Base-by-base conservation (phyloP, 108 stramenopile species). In the Pseudonitzschia delicatissima region DNA sequence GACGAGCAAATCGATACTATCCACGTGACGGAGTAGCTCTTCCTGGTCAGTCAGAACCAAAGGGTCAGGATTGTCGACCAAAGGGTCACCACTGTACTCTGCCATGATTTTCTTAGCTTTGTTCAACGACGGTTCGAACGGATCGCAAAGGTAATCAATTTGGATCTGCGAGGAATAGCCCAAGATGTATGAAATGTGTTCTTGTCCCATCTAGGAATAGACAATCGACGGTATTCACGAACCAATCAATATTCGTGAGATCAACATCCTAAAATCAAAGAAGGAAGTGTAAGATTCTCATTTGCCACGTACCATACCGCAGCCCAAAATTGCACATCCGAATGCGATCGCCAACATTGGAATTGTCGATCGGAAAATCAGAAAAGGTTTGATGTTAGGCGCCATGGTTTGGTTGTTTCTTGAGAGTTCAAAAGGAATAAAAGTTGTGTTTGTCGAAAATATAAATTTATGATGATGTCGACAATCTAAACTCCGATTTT, bases 171-270 rank as follows among this genome's bases (percentile, higher is more conserved):
- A 53, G 0, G 74, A 45, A 57, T 87, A 93, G 33, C 87, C 87
- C 68, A 72, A 62, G 25, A 93, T 84, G 74, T 93, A 93, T 15
- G 81, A 83, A 32, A 89, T 76, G 48, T 93, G 92, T 64, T 93
- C 92, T 72, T 85, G 87, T 11, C 82, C 78, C 77, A 80, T 81
- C 74, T 76, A 26, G 20, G 31, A 58, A 23, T 27, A 5, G 31
- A 25, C 23, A 35, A 42, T 31, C 31, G 17, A 51, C 8, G n/a
- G n/a, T n/a, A n/a, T n/a, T n/a, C n/a, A n/a, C n/a, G n/a, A n/a
- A 33, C 20, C 47, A 7, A 48, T 48, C 47, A 21, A 44, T 6
- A 44, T 44, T 3, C 29, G 4, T 45, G 26, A 33, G 52, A 42
- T 21, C 1, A 39, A 62, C 32, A 31, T n/a, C n/a, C 27, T 17